Percentiles rank a stretch among this genome's conserved stretches.
Conservation (phyloP, 2,329 filamentous ascomycete genomes). For the Talaromyces albobiverticillius region DNA sequence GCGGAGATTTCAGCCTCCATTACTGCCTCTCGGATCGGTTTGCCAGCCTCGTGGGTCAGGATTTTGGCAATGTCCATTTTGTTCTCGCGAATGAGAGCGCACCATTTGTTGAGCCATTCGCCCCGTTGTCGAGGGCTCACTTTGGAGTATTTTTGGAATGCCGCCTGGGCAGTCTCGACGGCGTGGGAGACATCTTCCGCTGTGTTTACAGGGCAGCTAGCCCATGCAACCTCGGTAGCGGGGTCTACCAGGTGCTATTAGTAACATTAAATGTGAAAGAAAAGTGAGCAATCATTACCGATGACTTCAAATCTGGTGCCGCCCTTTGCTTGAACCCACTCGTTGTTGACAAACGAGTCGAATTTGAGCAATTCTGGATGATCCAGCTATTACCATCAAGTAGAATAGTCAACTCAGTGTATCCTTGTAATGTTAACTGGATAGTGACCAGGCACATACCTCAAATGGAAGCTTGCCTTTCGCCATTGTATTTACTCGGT, state of each 20-base stretch:
- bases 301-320: conserved; percentile 52
- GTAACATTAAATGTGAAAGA: not conserved
- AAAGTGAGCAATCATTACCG: conserved; percentile 25
- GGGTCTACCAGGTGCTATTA: conserved; percentile 12
- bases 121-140: conserved; percentile 72
- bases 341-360: conserved; percentile 51
- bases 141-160: conserved; percentile 56
- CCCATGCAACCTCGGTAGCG: conserved; percentile 15
- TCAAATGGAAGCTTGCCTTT: conserved; percentile 36
- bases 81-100: conserved; percentile 75
- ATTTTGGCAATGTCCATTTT: conserved; percentile 75
- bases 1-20: conserved; percentile 71
- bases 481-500: conserved; percentile 23
- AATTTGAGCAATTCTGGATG: conserved; percentile 49
- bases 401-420: not conserved
- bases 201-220: conserved; percentile 16
- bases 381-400: conserved; percentile 32
- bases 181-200: conserved; percentile 15
- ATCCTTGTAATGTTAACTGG: not conserved
- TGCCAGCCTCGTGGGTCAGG: conserved; percentile 89
- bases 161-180: conserved; percentile 34
- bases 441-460: conserved; percentile 21
- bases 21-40: conserved; percentile 72
- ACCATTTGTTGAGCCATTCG: conserved; percentile 74
- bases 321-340: conserved; percentile 46